Evolutionary conservation across 495 filamentous ascomycete species (phyloP), one percentile per base, ranked within the genome.

Genomic region (Achaetomiella virescens): DNA sequence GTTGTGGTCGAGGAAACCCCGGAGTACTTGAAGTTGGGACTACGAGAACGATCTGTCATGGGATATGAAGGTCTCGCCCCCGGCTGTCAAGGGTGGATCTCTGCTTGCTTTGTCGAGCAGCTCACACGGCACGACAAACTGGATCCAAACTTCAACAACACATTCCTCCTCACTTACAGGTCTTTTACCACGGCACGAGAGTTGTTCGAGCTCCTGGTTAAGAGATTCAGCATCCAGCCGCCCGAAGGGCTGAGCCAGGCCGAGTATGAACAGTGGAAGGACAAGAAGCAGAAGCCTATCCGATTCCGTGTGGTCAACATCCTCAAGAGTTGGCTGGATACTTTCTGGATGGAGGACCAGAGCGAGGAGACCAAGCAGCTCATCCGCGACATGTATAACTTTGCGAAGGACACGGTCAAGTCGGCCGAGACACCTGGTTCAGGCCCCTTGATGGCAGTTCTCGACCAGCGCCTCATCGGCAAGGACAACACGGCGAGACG

Each of bases 251-350:
- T 98, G 58, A 81, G 75, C 33, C 77, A 80, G 45, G 69, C 80
- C 41, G 90, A 97, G 60, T 89, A 87, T 66, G 89, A 93, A 48
- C 76, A 81, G 59, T 98, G 93, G 93, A 80, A 86, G 20, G 90
- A 96, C 66, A 83, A 85, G 64, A 98, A 98, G 73, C 95, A 97
- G 70, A 95, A 91, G 63, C 85, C 88, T 6, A 97, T 97, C 59
- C 82, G 95, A 40, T 91, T 98, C 78, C 82, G 93, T 42, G 89
- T 98, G 9, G 90, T 98, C 62, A 97, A 97, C 66, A 96, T 97
- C 53, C 74, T 97, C 59, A 97, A 97, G 77, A 95, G 83, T 68
- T 98, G 93, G 93, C 90, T 98, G 61, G 92, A 97, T 64, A 89
- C 84, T 55, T 97, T 91, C 69, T 98, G 93, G 93, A 96, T 97